phyloP scores from a whole-genome alignment of 805 yeast species.

The Clavispora phyllophila region DNA sequence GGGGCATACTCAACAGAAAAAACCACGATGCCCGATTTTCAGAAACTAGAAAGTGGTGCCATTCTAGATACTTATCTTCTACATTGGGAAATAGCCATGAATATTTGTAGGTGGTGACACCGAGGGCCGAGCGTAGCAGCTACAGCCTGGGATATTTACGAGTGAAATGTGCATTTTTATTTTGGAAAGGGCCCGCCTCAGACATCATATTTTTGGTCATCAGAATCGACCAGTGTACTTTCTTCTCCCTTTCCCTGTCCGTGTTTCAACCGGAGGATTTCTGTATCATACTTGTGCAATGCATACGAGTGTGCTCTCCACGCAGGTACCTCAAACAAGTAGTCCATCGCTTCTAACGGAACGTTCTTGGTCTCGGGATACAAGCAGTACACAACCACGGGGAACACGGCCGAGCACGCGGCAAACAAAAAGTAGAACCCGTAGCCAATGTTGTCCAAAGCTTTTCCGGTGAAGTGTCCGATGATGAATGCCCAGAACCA shows the following conservation, averaged over 20 bases:
- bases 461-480: slow-evolving; percentile 43
- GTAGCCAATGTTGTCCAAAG: slow-evolving; percentile 38
- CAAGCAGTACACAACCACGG: slow-evolving; percentile 25
- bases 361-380: slow-evolving; percentile 38
- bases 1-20: background rate
- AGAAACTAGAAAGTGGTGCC: background rate
- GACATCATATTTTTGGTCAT: background rate
- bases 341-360: slow-evolving; percentile 30
- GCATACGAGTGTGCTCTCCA: slow-evolving; percentile 29
- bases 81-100: no score
- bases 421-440: slow-evolving; percentile 44
- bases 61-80: background rate
- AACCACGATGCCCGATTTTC: background rate
- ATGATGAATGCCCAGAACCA: slow-evolving; percentile 50
- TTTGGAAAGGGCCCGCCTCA: background rate
- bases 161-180: background rate
- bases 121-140: no score
- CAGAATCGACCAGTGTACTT: background rate
- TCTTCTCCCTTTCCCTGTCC: background rate
- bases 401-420: slow-evolving; percentile 21
- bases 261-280: background rate
- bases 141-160: no score
- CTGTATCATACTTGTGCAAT: slow-evolving; percentile 14
- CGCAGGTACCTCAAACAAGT: slow-evolving; percentile 29
- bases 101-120: no score